Evolutionary conservation across 192 early-diverging fungal genomes (phyloP).

Genomic region (Pilobolus umbonatus): DNA sequence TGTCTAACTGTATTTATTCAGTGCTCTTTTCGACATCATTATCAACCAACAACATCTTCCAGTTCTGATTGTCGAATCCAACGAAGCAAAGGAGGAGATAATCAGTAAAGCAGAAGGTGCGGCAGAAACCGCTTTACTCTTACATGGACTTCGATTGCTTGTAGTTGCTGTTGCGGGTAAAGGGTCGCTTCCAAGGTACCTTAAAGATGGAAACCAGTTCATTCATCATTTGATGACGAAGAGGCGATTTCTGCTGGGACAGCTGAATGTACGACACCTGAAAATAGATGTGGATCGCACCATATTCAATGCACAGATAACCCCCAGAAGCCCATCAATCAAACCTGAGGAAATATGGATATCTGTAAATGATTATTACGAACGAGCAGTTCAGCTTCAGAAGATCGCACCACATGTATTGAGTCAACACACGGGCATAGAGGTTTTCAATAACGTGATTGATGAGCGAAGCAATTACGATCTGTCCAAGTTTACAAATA

Average conservation of each 20-base stretch:
- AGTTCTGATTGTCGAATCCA: constrained; percentile 64
- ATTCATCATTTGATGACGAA: constrained; percentile 64
- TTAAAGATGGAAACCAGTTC: constrained; percentile 64
- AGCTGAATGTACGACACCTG: constrained; percentile 47
- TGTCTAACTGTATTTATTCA: not conserved
- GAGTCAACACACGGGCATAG: constrained; percentile 67
- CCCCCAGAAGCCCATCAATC: not conserved
- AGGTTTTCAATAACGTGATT: constrained; percentile 51
- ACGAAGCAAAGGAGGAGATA: constrained; percentile 34
- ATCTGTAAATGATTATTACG: constrained; percentile 31
- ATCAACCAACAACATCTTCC: constrained; percentile 70
- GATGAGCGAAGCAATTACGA: constrained; percentile 70
- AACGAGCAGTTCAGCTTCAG: constrained; percentile 12
- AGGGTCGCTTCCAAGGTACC: constrained; percentile 60
- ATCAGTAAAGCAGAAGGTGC: constrained; percentile 51
- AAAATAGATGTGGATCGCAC: constrained; percentile 54
- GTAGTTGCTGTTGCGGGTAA: constrained; percentile 52
- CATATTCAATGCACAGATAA: constrained; percentile 20
- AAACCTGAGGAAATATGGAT: constrained; percentile 45
- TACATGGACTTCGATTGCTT: constrained; percentile 62
- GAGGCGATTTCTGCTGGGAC: constrained; percentile 58
- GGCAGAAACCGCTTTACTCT: constrained; percentile 41
- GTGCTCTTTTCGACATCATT: constrained; percentile 55
- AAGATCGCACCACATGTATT: constrained; percentile 29
- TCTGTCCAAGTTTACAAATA: constrained; percentile 57